phyloP scores from a whole-genome alignment of 129 eudicot species.

The Helianthus annuus region HanXRQr2.0-SUNRISE NC_035448.2:44602805-44603304 shows the following conservation, averaged over 20 bases:
- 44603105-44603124: background rate
- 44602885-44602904: conserved; percentile 34
- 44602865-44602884: conserved; percentile 35
- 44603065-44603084: conserved; percentile 27
- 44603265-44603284: background rate
- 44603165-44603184: too few relatives aligned
- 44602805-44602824: conserved; percentile 31
- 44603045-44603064: conserved; percentile 32
- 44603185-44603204: background rate
- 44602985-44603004: background rate
- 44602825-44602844: background rate
- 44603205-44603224: background rate
- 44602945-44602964: conserved; percentile 10
- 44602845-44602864: background rate
- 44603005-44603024: conserved; percentile 37
- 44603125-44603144: background rate
- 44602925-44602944: conserved; percentile 31
- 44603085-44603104: too few relatives aligned
- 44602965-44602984: background rate
- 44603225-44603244: background rate
- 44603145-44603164: too few relatives aligned
- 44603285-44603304: background rate
- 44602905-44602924: conserved; percentile 39
- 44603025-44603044: conserved; percentile 23
- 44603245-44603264: background rate